phyloP scores from a whole-genome alignment of 75 land plant genomes.

The Cryptomeria japonica region DNA sequence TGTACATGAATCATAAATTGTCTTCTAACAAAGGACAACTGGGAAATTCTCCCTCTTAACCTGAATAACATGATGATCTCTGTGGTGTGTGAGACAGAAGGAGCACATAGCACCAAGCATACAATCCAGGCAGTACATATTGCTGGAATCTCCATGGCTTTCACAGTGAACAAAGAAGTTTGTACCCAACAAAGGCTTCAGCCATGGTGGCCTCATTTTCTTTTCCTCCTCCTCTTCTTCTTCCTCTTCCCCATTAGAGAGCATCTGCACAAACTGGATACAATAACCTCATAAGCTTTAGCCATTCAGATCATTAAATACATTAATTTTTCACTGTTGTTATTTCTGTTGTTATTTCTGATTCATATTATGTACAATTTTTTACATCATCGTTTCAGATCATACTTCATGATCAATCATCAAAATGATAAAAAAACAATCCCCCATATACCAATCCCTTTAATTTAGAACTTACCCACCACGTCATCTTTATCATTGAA shows the following conservation, averaged over 20 bases:
- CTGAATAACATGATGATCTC: slow-evolving; percentile 64
- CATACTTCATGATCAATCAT: too few species aligned
- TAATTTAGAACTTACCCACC: neutral
- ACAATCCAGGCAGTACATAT: slow-evolving; percentile 73
- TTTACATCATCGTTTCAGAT: too few species aligned
- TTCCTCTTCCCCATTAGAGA: neutral
- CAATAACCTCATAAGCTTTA: neutral
- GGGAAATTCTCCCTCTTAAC: slow-evolving; percentile 11
- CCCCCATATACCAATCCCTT: neutral
- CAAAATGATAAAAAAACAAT: too few species aligned
- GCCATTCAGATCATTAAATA: neutral
- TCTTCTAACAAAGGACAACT: neutral
- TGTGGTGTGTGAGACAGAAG: slow-evolving; percentile 44
- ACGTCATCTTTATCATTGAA: too few species aligned
- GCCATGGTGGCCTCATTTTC: slow-evolving; percentile 53
- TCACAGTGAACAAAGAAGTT: slow-evolving; percentile 62
- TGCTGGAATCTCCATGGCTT: slow-evolving; percentile 50
- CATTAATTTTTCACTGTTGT: too few species aligned
- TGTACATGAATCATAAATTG: neutral
- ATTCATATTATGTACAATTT: too few species aligned
- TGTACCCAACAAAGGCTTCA: slow-evolving; percentile 48
- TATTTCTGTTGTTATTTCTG: too few species aligned
- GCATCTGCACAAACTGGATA: neutral
- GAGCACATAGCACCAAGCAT: slow-evolving; percentile 60
- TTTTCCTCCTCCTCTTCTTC: slow-evolving; percentile 15